Conservation (phyloP, 148 eudicot species). For the Rhododendron williamsianum region DNA sequence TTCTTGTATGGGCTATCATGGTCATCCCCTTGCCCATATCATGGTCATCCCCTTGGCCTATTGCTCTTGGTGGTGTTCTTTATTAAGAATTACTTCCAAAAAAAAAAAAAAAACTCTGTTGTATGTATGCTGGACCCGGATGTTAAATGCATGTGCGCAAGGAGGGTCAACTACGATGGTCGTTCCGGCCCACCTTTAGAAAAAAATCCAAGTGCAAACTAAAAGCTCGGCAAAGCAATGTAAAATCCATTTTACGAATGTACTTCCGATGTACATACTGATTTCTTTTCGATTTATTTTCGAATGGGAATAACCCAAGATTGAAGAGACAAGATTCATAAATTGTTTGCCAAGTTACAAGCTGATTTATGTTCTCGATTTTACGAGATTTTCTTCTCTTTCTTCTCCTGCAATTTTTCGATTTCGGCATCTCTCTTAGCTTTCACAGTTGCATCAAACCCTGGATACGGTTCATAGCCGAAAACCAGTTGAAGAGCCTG, state of each 20-base stretch:
- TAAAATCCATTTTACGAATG: neutral
- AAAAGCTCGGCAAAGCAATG: too few relatives aligned
- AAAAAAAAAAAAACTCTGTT: too few relatives aligned
- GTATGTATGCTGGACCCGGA: neutral
- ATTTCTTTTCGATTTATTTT: neutral
- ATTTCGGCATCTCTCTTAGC: slow-evolving; percentile 56
- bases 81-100: too few relatives aligned
- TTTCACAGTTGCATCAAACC: slow-evolving; percentile 57
- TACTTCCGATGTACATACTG: too few relatives aligned
- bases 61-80: too few relatives aligned
- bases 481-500: slow-evolving; percentile 59
- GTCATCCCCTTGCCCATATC: too few relatives aligned
- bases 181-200: too few relatives aligned
- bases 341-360: neutral
- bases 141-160: neutral
- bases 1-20: too few relatives aligned
- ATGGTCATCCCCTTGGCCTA: too few relatives aligned
- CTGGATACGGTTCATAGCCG: slow-evolving; percentile 83
- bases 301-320: neutral
- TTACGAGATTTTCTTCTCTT: slow-evolving; percentile 38
- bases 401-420: slow-evolving; percentile 59
- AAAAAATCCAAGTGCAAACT: too few relatives aligned
- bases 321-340: neutral
- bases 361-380: neutral
- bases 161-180: neutral